A percentile compares a stretch with the other conserved stretches of the same genome.
phyloP scores from a whole-genome alignment of 768 basidiomycete species.

The Lyophyllum decastes region DNA sequence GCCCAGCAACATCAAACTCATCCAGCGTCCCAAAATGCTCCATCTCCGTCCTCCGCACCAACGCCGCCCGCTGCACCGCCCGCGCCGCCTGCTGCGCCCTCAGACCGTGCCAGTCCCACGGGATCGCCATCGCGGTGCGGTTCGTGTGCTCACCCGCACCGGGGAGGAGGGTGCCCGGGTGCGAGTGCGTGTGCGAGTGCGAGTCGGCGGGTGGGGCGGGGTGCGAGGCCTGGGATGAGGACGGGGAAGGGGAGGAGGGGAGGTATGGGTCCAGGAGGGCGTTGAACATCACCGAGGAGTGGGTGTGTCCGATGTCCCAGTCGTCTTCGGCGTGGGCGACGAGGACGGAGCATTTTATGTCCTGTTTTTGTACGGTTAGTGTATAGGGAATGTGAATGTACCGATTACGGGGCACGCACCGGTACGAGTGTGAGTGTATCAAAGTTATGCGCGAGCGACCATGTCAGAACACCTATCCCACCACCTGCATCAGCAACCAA shows the following conservation, averaged over 20 bases:
- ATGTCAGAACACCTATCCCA: constrained; percentile 50
- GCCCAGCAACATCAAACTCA: constrained; percentile 32
- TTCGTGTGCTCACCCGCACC: no score
- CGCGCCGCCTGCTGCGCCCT: constrained; percentile 36
- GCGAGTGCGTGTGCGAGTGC: no score
- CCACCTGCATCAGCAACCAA: background rate
- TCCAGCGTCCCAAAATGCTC: constrained; percentile 50
- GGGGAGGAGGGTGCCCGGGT: no score
- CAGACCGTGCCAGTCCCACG: constrained; percentile 36
- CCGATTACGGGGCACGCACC: constrained; percentile 37
- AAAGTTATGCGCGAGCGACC: constrained; percentile 56
- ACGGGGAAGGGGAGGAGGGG: constrained; percentile 30
- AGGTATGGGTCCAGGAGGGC: constrained; percentile 61
- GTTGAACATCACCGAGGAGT: constrained; percentile 70
- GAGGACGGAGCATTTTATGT: constrained; percentile 66
- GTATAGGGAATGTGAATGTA: no score
- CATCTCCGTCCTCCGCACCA: constrained; percentile 47
- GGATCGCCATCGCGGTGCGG: no score
- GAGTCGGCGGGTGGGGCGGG: background rate
- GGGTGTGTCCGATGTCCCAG: constrained; percentile 68
- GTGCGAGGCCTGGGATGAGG: background rate
- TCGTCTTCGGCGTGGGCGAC: constrained; percentile 78
- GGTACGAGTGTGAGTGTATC: constrained; percentile 63
- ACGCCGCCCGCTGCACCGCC: constrained; percentile 33
- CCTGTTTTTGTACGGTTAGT: constrained; percentile 32